phyloP scores from a whole-genome alignment of 2,329 filamentous ascomycete species.

The Cryphonectria nitschkei region DNA sequence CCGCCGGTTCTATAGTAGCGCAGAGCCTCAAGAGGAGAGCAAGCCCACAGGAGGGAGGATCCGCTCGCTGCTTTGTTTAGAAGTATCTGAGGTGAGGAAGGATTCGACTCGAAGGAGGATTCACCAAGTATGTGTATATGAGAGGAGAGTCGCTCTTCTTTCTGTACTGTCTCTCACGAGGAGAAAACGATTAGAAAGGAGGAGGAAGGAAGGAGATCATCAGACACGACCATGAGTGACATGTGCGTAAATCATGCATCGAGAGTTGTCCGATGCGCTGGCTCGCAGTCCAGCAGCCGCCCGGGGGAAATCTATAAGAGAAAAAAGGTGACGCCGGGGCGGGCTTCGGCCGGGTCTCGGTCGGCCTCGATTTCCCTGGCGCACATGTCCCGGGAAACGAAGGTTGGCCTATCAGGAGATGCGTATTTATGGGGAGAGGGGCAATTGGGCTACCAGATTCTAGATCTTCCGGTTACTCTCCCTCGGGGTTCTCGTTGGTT shows the following conservation, averaged over 20 bases:
- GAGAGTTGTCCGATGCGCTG: not conserved
- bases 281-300: not conserved
- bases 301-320: not conserved
- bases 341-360: slow-evolving; percentile 20
- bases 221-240: not conserved
- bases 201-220: not conserved
- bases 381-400: not conserved
- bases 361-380: slow-evolving; percentile 1
- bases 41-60: not conserved
- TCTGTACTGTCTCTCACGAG: not conserved
- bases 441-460: not conserved
- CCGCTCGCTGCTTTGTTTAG: not conserved
- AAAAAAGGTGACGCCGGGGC: slow-evolving; percentile 1
- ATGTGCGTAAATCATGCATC: not conserved
- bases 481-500: not conserved
- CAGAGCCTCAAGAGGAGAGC: not conserved
- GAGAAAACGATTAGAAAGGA: not conserved
- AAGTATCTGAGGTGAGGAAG: not conserved
- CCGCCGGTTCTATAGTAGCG: not conserved
- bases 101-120: not conserved
- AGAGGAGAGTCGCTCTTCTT: not conserved
- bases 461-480: slow-evolving; percentile 3
- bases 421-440: not conserved
- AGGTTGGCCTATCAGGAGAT: not conserved
- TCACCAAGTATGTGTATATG: not conserved